A percentile compares a stretch with the other conserved stretches of the same genome.
Conservation (phyloP, 148 eudicot genomes). For the Rhododendron ovatum region DNA sequence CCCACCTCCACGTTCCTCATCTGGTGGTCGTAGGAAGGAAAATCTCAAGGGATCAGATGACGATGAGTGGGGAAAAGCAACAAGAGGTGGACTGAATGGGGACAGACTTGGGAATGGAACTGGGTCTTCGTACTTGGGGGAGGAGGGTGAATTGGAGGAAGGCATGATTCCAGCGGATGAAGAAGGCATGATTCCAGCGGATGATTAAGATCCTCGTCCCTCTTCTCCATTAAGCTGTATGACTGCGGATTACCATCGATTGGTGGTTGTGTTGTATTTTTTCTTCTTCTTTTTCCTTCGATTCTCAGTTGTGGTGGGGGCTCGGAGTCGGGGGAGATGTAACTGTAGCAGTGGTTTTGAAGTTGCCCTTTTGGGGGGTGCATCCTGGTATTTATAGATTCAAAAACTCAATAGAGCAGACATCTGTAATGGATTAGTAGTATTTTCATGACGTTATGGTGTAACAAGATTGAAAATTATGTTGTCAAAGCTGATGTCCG, state of each 20-base stretch:
- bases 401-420: not conserved
- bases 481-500: not conserved
- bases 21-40: not conserved
- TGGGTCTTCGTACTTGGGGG: not conserved
- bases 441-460: not conserved
- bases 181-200: constrained; percentile 5
- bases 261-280: not conserved
- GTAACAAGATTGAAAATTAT: not conserved
- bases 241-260: not conserved
- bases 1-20: constrained; percentile 15
- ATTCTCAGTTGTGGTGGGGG: not conserved
- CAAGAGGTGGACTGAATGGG: not conserved
- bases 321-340: not conserved
- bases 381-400: not conserved
- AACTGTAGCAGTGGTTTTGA: not conserved
- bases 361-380: not conserved
- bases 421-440: not conserved
- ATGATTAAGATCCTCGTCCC: not conserved
- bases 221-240: not conserved
- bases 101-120: not conserved
- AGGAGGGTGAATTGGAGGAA: constrained; percentile 25
- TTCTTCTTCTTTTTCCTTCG: not conserved
- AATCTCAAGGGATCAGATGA: not conserved
- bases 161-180: constrained; percentile 26
- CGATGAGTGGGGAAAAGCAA: constrained; percentile 8